phyloP scores from a whole-genome alignment of 1,284 basidiomycete species.

The Kalmanozyma brasiliensis region DNA sequence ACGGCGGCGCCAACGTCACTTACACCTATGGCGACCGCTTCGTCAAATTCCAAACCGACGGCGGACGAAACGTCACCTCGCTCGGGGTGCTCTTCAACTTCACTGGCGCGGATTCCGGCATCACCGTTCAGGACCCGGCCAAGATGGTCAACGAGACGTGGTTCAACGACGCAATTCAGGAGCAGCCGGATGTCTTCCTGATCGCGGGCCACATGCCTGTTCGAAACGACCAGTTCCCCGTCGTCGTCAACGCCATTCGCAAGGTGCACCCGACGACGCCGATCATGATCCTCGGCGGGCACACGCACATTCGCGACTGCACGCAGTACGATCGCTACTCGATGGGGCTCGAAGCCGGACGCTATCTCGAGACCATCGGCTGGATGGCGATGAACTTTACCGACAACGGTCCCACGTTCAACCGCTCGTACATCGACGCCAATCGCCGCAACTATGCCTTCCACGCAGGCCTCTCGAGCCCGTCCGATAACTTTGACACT shows the following conservation, averaged over 20 bases:
- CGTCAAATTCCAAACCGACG: conserved; percentile 52
- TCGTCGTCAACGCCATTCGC: conserved; percentile 56
- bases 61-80: conserved; percentile 30
- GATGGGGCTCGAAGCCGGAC: conserved; percentile 60
- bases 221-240: conserved; percentile 54
- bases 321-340: conserved; percentile 49
- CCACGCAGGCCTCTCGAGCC: conserved; percentile 47
- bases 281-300: conserved; percentile 58
- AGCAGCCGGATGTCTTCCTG: conserved; percentile 59
- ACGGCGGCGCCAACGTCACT: conserved; percentile 29
- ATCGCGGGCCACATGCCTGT: conserved; percentile 65
- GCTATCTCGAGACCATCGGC: conserved; percentile 58
- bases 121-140: conserved; percentile 54
- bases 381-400: conserved; percentile 50
- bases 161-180: conserved; percentile 56
- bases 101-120: conserved; percentile 53
- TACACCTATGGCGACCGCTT: conserved; percentile 53
- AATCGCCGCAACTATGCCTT: conserved; percentile 68
- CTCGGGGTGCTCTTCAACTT: conserved; percentile 62
- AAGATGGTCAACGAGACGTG: conserved; percentile 61
- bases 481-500: conserved; percentile 51
- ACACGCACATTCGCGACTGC: conserved; percentile 66
- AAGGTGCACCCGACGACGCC: conserved; percentile 56
- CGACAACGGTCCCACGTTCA: conserved; percentile 62
- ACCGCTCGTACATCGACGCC: conserved; percentile 70